Evolutionary conservation across 768 basidiomycete genomes (phyloP).

Genomic region (Pluteus cervinus): DNA sequence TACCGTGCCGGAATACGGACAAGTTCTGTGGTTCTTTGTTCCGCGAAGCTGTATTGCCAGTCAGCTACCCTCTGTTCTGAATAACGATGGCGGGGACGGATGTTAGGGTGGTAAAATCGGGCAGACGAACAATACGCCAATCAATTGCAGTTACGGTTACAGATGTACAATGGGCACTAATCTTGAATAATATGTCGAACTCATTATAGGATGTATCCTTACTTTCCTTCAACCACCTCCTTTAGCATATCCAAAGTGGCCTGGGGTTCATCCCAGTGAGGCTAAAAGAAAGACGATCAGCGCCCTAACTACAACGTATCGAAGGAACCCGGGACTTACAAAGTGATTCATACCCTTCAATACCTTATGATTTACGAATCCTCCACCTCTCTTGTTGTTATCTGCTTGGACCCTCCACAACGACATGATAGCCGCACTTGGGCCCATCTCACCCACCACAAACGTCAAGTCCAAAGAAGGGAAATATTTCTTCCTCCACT

Average conservation of each 20-base stretch:
- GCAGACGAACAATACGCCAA: no score
- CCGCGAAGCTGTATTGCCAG: conserved; percentile 18
- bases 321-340: no score
- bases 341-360: conserved; percentile 2
- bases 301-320: no score
- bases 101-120: no score
- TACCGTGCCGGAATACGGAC: conserved; percentile 17
- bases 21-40: conserved; percentile 22
- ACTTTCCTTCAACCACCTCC: no score
- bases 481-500: not conserved
- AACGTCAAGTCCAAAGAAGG: not conserved
- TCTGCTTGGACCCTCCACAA: conserved; percentile 2
- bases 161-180: no score
- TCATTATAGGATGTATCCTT: no score
- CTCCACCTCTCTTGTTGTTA: not conserved
- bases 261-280: no score
- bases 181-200: no score
- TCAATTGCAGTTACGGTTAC: no score
- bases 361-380: not conserved
- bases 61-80: conserved; percentile 15
- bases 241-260: no score
- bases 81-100: conserved; percentile 18
- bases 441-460: not conserved
- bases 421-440: conserved; percentile 1
- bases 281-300: no score